Base-by-base conservation (phyloP, 1,139 yeast species). In the Geotrichum fermentans region DNA sequence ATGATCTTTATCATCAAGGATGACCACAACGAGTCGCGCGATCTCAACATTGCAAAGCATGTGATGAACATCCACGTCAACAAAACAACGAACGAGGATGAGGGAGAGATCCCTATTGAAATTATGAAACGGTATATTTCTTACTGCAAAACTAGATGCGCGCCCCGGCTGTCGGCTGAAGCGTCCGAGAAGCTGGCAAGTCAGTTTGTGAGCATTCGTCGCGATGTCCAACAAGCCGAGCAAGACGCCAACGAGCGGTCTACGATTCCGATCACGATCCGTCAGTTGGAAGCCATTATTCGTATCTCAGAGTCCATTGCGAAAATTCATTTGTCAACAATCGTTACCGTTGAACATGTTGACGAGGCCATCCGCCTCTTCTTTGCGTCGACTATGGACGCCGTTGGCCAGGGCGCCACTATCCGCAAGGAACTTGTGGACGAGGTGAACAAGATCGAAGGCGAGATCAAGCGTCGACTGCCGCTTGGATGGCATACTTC, bases 401-500 rank as follows among this genome's bases (percentile, higher is more conserved):
- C 98, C 0, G 96, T 94, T 14, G 86, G 85, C 36, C 94, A 87
- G 67, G 95, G 89, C 51, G 81, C 82, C 38, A 74, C 73, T 20
- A 66, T 71, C 62, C 68, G 77, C 51, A 63, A 75, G 50, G 77
- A 78, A 57, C 67, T 84, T 55, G 75, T 77, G 51, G 77, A 78
- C 33, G 94, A 89, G 63, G 88, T 90, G 44, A 78, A 80, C 57
- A 76, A 74, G 61, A 88, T 92, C 46, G 97, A 90, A 63, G 80
- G 78, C 42, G 96, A 88, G 65, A 77, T 92, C 56, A 82, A 89
- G 67, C 80, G 95, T 67, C 80, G 98, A 64, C 74, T 92, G 58
- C 97, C 98, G 5, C 84, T 94, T 57, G 98, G 98, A 13, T 92
- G 96, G 94, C 86, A 95, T 29, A 89, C 97, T 1, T 83, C 94